These are phyloP conservation scores for Pugionium cornutum DNA, from an alignment of 345 rosid genomes.

Conservation along the genomic window DNA sequence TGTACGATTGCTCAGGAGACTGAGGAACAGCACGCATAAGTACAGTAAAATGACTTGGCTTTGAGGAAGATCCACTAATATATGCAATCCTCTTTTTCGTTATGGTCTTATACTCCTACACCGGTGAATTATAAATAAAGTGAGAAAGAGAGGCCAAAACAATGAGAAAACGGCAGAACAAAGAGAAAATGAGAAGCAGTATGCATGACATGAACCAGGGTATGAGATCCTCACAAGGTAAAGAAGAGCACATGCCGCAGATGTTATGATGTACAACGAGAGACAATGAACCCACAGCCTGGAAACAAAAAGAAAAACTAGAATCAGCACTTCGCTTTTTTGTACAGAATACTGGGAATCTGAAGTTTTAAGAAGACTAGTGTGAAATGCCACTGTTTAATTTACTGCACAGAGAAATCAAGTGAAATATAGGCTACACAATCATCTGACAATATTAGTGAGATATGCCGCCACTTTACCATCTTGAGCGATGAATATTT, in stretches of 20 bases:
- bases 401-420: conserved; percentile 20
- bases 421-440: neutral
- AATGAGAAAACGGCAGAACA: neutral
- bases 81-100: conserved; percentile 70
- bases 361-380: neutral
- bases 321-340: conserved; percentile 6
- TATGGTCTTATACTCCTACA: conserved; percentile 78
- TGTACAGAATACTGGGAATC: neutral
- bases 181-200: conserved; percentile 6
- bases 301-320: conserved; percentile 23
- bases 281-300: conserved; percentile 96
- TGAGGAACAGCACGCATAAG: conserved; percentile 87
- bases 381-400: conserved; percentile 1
- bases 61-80: conserved; percentile 53
- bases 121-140: conserved; percentile 16
- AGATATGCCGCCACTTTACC: conserved; percentile 47
- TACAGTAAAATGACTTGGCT: conserved; percentile 79
- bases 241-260: conserved; percentile 72
- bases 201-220: conserved; percentile 15
- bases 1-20: conserved; percentile 63
- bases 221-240: conserved; percentile 68
- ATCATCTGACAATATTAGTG: conserved; percentile 3
- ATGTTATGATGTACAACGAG: conserved; percentile 71
- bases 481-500: conserved; percentile 71
- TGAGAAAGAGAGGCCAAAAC: conserved; percentile 18